A percentile compares a stretch with the other conserved stretches of the same genome.
Conservation (phyloP, 2,329 filamentous ascomycete species). For the Cryoendolithus antarcticus region DNA sequence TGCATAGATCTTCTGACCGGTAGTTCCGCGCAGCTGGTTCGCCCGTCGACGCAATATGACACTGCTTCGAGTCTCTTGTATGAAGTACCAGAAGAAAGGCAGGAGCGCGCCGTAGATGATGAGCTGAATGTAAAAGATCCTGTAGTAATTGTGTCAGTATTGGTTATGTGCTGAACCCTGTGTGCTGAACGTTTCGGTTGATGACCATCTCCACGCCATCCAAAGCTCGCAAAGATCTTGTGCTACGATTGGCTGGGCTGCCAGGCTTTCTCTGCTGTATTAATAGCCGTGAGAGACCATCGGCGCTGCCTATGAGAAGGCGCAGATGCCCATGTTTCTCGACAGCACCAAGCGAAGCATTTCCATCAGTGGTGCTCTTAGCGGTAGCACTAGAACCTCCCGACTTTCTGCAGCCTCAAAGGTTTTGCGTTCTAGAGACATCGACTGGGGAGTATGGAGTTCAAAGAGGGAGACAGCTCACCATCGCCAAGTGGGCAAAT, state of each 20-base stretch:
- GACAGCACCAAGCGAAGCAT: no score
- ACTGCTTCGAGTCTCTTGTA: conserved; percentile 36
- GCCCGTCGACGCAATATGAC: conserved; percentile 33
- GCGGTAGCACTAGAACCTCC: no score
- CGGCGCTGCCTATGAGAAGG: no score
- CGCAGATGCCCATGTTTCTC: no score
- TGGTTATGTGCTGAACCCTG: not conserved
- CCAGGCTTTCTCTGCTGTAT: no score
- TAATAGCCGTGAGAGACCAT: no score
- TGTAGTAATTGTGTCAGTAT: conserved; percentile 5
- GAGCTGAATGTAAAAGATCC: conserved; percentile 27
- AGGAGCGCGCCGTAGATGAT: conserved; percentile 34
- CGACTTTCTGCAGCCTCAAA: no score
- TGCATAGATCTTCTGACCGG: conserved; percentile 17
- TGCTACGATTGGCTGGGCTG: no score
- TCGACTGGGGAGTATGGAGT: not conserved
- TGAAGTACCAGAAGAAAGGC: conserved; percentile 25
- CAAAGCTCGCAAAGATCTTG: no score
- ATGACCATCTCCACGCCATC: no score
- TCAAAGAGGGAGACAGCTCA: not conserved
- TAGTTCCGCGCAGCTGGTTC: conserved; percentile 21
- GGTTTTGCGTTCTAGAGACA: not conserved
- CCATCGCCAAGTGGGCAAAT: conserved; percentile 24
- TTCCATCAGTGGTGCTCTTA: no score
- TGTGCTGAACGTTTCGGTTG: no score